These are phyloP conservation scores for Millerozyma miso DNA, from an alignment of 805 yeast genomes.

Conservation along the genomic window DNA sequence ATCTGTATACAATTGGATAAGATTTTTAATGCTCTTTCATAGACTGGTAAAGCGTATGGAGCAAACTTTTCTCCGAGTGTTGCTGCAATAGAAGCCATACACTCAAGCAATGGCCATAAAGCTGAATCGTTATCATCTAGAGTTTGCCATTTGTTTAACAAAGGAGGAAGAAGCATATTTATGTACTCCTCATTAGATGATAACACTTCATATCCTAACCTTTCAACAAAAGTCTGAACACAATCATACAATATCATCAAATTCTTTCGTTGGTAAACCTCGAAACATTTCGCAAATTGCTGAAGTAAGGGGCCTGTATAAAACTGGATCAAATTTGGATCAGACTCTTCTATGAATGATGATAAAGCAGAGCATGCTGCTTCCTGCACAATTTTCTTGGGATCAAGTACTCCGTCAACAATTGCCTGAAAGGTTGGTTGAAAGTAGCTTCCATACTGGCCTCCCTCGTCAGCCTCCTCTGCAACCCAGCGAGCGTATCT, in stretches of 20 bases:
- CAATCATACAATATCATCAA: slow-evolving; percentile 83
- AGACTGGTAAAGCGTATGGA: slow-evolving; percentile 85
- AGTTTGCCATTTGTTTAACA: slow-evolving; percentile 75
- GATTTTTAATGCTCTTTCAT: slow-evolving; percentile 70
- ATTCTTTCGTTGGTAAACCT: slow-evolving; percentile 75
- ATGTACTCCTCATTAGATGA: slow-evolving; percentile 55
- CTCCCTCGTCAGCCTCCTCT: slow-evolving; percentile 58
- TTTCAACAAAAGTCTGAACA: slow-evolving; percentile 82
- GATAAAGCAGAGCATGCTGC: slow-evolving; percentile 88
- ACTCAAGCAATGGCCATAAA: slow-evolving; percentile 88
- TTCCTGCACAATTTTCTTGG: slow-evolving; percentile 90
- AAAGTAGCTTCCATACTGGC: slow-evolving; percentile 62
- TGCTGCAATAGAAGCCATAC: slow-evolving; percentile 89
- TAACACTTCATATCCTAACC: slow-evolving; percentile 54
- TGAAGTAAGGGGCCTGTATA: slow-evolving; percentile 63
- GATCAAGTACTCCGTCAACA: slow-evolving; percentile 71
- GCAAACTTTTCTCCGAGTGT: slow-evolving; percentile 79
- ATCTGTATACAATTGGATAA: slow-evolving; percentile 63
- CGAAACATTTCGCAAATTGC: slow-evolving; percentile 72
- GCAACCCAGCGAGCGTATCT: slow-evolving; percentile 83
- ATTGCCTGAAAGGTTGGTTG: slow-evolving; percentile 76
- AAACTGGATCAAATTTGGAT: slow-evolving; percentile 55
- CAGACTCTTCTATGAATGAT: slow-evolving; percentile 74
- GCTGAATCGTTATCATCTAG: slow-evolving; percentile 76
- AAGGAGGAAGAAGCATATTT: slow-evolving; percentile 69